Conservation (phyloP, 2,329 filamentous ascomycete genomes). For the Fusarium sp. region DNA sequence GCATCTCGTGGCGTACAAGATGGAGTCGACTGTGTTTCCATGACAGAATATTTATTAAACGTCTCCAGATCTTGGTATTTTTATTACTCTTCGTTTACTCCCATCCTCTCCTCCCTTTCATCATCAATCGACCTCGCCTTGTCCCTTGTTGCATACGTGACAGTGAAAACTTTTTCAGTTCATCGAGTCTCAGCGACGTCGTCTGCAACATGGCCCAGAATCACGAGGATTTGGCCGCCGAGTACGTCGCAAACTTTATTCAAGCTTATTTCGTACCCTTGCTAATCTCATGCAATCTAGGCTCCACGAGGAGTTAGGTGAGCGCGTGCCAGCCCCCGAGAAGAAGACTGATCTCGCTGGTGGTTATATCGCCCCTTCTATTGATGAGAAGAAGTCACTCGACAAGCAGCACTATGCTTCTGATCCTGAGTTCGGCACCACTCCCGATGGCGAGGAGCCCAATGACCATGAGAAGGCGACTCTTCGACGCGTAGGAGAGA, state of each 20-base stretch:
- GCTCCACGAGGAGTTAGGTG: conserved; percentile 43
- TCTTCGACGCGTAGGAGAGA: conserved; percentile 63
- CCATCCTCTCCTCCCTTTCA: conserved; percentile 5
- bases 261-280: conserved; percentile 9
- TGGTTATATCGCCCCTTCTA: conserved; percentile 35
- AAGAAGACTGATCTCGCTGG: conserved; percentile 39
- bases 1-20: neutral
- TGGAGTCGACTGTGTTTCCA: conserved; percentile 8
- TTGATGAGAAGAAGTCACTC: conserved; percentile 38
- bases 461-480: conserved; percentile 60
- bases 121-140: neutral
- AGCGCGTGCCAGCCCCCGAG: conserved; percentile 34
- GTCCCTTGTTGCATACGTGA: conserved; percentile 10
- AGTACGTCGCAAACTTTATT: conserved; percentile 41
- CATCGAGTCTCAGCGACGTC: neutral
- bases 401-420: conserved; percentile 37
- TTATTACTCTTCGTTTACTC: conserved; percentile 17
- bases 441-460: conserved; percentile 60
- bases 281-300: conserved; percentile 29
- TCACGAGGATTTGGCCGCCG: conserved; percentile 47
- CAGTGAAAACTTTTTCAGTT: conserved; percentile 2
- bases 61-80: conserved; percentile 29
- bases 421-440: conserved; percentile 44
- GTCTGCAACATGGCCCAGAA: conserved; percentile 45
- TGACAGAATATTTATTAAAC: conserved; percentile 33